These are phyloP conservation scores for Lachnellula suecica DNA, from an alignment of 2,329 filamentous ascomycete species.

Conservation along the genomic window DNA sequence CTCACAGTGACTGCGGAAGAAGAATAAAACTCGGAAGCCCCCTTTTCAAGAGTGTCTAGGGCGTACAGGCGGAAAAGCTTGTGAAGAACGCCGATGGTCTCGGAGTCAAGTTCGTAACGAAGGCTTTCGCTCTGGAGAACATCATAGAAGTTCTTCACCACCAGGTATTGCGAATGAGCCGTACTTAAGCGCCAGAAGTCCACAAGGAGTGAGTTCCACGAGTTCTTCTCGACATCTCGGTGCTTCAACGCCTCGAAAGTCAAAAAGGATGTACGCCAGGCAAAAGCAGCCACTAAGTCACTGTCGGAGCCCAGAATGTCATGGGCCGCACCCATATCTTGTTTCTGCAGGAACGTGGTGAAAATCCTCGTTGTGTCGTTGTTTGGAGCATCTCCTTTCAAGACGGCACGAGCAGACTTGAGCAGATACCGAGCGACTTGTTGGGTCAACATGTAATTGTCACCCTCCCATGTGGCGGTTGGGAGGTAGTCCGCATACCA, in stretches of 20 bases:
- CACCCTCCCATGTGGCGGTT: slow-evolving; percentile 61
- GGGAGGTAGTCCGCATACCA: slow-evolving; percentile 78
- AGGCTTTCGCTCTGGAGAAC: slow-evolving; percentile 57
- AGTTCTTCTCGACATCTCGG: slow-evolving; percentile 71
- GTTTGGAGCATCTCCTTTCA: slow-evolving; percentile 60
- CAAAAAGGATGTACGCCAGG: slow-evolving; percentile 71
- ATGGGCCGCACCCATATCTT: slow-evolving; percentile 71
- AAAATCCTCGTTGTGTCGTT: slow-evolving; percentile 72
- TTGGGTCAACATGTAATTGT: slow-evolving; percentile 79
- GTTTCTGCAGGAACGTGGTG: slow-evolving; percentile 59
- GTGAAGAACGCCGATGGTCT: slow-evolving; percentile 59
- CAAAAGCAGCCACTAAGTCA: slow-evolving; percentile 72
- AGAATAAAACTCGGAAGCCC: slow-evolving; percentile 72
- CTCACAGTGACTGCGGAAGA: slow-evolving; percentile 67
- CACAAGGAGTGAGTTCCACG: slow-evolving; percentile 75
- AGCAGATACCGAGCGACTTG: slow-evolving; percentile 76
- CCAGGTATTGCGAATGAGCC: slow-evolving; percentile 73
- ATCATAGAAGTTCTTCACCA: slow-evolving; percentile 78
- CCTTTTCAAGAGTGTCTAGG: slow-evolving; percentile 65
- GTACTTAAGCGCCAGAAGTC: slow-evolving; percentile 77
- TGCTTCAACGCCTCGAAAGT: slow-evolving; percentile 76
- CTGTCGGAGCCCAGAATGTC: slow-evolving; percentile 69
- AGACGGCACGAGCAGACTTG: slow-evolving; percentile 70
- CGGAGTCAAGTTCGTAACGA: slow-evolving; percentile 52
- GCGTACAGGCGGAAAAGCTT: slow-evolving; percentile 67